A percentile compares a stretch with the other conserved stretches of the same genome.
Evolutionary conservation across 2,329 filamentous ascomycete genomes (phyloP).

Genomic region (Juglanconis sp.): DNA sequence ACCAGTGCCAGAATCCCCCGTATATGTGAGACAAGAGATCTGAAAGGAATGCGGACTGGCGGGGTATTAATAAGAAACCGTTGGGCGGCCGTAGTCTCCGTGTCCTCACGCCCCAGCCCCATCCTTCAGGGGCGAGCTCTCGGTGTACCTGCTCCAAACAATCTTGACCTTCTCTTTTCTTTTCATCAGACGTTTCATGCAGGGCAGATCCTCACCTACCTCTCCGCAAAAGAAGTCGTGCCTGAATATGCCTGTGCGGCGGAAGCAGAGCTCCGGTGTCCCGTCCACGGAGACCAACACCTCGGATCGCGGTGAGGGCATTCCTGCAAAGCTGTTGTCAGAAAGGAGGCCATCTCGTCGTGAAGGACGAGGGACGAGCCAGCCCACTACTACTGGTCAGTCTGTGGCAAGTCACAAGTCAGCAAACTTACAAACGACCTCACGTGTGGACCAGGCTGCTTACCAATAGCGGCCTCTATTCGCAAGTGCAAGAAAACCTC

Average conservation of each 20-base stretch:
- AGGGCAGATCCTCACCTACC: not conserved
- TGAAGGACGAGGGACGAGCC: not conserved
- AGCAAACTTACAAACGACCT: too few relatives aligned
- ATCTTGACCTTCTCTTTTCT: not conserved
- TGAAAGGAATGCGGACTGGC: too few relatives aligned
- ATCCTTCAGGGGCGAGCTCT: too few relatives aligned
- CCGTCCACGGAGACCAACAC: not conserved
- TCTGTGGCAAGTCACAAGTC: not conserved
- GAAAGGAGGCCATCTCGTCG: not conserved
- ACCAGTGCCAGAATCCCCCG: too few relatives aligned
- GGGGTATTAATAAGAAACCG: too few relatives aligned
- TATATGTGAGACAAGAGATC: too few relatives aligned
- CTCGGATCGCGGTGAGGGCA: not conserved
- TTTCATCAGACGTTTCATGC: not conserved
- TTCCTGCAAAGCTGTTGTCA: not conserved
- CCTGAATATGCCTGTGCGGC: not conserved
- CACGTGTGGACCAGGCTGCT: too few relatives aligned
- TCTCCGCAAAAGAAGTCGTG: not conserved
- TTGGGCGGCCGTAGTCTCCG: too few relatives aligned
- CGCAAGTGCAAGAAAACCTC: too few relatives aligned
- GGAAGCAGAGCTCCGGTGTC: not conserved
- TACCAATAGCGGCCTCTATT: too few relatives aligned
- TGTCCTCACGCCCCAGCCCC: too few relatives aligned
- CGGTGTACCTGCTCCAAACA: too few relatives aligned
- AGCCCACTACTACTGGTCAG: not conserved